Evolutionary conservation across 2,329 filamentous ascomycete species (phyloP), one percentile per base, ranked within the genome.

Genomic region (Parastagonospora avenae): DNA sequence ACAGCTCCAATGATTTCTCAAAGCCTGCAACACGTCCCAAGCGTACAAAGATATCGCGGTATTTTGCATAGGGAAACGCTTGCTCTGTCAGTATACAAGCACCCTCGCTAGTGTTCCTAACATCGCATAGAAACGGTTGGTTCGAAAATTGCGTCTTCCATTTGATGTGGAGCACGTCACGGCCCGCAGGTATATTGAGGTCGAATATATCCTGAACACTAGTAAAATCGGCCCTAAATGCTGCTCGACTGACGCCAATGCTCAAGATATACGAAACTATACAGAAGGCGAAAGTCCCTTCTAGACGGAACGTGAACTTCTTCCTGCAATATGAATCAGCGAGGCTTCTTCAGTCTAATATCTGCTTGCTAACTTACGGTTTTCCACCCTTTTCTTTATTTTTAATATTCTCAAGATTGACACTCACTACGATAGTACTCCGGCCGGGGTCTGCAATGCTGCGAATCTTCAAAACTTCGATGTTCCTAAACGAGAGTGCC

Each of bases 341-440:
- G 24, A 52, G 46, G 30, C 16, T 50, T 40, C n/a, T 14, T 45
- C 41, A 19, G 29, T 15, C 31, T 33, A 2, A 42, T 19, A 42
- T 44, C 16, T 42, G 28, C 39, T 45, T 27, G n/a, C n/a, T 36
- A 39, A 62, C 55, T 36, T 60, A 64, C 43, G 35, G 51, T 45
- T 35, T 60, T 8, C 59, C 39, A 40, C 44, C 48, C 29, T 49
- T 60, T 16, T 62, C 50, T 41, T 62, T 60, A 31, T 64, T 62
- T 33, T 64, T 62, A 4, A 62, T 35, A 36, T 64, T 42, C 42
- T 60, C 52, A 10, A 62, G 44, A 37, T 62, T 62, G 7, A 62
- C 44, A 43, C 59, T 60, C 14, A 44, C 59, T 35, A 56, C 31
- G 42, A 64, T 50, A 36, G 53, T 60, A 33, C 54, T 59, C 42